Evolutionary conservation across 1,139 yeast species (phyloP), one percentile per base, ranked within the genome.

Genomic region (Geotrichum cucujoidarum): DNA sequence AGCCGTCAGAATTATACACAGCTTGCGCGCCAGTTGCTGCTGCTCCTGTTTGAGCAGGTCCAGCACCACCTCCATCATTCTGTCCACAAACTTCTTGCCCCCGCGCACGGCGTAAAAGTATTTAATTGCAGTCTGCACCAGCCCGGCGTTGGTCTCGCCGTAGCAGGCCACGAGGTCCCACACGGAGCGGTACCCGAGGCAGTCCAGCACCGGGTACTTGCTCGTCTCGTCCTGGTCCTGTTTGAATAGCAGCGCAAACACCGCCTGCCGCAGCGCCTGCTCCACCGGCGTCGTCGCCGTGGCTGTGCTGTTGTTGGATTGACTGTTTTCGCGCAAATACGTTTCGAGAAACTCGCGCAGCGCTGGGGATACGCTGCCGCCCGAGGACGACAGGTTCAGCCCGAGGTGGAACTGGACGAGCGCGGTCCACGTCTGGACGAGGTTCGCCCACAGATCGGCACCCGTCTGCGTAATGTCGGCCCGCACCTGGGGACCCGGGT

Each of bases 271-370:
- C 32, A 49, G 27, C 8, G n/a, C 13, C 17, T n/a, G 13, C 18
- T 48, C 48, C 3, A 21, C 7, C 35, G 11, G 29, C n/a, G 14
- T 18, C n/a, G 16, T 4, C 16, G 21, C 13, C 22, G 6, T 4
- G 3, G 24, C 8, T 20, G 2, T 17, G 41, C 33, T 31, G 10
- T 6, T n/a, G 17, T 31, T 13, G 5, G 11, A 3, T 11, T 6
- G 17, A 24, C 8, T 11, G 43, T 34, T 20, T 17, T 43, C 50
- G 7, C 13, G n/a, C 7, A 49, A 33, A 25, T 49, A 49, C 30
- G 50, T 27, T 35, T 49, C 52, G 10, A 49, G 40, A 29, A 49
- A 49, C 17, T n/a, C 20, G 24, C 52, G 40, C 40, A 49, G 37
- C 20, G 40, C 21, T 7, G 46, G 48, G 14, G 50, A 46, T 27